These are phyloP conservation scores for Penicillium soppii DNA, from an alignment of 495 filamentous ascomycete species.

Conservation along the genomic window DNA sequence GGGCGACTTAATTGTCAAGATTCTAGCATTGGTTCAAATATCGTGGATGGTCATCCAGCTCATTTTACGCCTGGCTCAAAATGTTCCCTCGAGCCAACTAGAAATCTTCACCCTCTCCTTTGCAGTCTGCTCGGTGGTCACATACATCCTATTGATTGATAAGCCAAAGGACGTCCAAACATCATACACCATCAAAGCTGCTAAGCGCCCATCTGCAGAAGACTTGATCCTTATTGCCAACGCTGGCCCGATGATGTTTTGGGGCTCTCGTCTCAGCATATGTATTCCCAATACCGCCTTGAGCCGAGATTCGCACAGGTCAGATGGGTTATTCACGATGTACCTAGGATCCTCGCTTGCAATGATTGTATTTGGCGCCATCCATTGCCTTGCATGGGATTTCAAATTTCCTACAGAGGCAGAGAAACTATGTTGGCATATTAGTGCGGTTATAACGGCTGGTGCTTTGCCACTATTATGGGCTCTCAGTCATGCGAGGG, in stretches of 20 bases:
- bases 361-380: neutral
- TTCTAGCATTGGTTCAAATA: neutral
- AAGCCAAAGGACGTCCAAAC: neutral
- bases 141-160: neutral
- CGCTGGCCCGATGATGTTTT: neutral
- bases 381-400: constrained; percentile 1
- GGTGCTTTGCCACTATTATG: neutral
- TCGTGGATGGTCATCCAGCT: constrained; percentile 1
- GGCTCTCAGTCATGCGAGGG: neutral
- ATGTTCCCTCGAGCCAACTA: neutral
- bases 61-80: neutral
- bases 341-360: neutral
- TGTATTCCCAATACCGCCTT: neutral
- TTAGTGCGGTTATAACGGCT: neutral
- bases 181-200: neutral
- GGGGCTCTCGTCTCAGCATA: neutral
- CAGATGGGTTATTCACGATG: neutral
- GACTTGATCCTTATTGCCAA: neutral
- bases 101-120: neutral
- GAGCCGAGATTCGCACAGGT: neutral
- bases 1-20: neutral
- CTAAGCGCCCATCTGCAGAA: neutral
- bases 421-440: neutral
- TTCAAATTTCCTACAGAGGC: neutral
- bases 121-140: neutral